Conservation (phyloP, 306 rosid species). For the Quercus parvula region DNA sequence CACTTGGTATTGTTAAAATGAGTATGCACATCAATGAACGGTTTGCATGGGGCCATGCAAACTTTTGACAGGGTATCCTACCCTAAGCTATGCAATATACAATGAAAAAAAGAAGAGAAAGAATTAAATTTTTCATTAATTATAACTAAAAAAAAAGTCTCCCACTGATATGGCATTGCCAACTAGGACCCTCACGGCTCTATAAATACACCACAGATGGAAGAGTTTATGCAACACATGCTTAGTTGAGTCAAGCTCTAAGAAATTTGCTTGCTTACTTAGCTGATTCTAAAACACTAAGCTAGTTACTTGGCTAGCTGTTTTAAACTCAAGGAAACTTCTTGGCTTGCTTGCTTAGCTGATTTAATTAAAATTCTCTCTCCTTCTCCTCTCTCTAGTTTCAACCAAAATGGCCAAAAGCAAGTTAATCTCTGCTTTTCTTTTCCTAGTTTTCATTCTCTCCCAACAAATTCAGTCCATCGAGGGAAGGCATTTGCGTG, state of each 20-base stretch:
- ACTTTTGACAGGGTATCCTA: too few relatives aligned
- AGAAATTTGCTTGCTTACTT: background rate
- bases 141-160: too few relatives aligned
- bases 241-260: background rate
- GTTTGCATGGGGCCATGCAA: too few relatives aligned
- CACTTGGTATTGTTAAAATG: too few relatives aligned
- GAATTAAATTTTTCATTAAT: too few relatives aligned
- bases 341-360: background rate
- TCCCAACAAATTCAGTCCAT: slow-evolving; percentile 8
- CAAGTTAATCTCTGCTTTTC: background rate
- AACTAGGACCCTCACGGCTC: too few relatives aligned
- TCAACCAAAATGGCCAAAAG: slow-evolving; percentile 28
- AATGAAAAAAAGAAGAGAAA: too few relatives aligned
- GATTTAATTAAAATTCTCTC: background rate
- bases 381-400: background rate
- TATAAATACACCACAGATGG: too few relatives aligned
- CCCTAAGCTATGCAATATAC: too few relatives aligned
- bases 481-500: slow-evolving; percentile 31
- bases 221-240: too few relatives aligned
- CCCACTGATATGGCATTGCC: too few relatives aligned
- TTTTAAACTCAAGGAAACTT: background rate
- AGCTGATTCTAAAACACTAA: background rate
- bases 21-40: too few relatives aligned
- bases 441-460: slow-evolving; percentile 21
- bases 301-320: background rate